These are phyloP conservation scores for Pyronema domesticum DNA, from an alignment of 495 filamentous ascomycete genomes.

Conservation along the genomic window DNA sequence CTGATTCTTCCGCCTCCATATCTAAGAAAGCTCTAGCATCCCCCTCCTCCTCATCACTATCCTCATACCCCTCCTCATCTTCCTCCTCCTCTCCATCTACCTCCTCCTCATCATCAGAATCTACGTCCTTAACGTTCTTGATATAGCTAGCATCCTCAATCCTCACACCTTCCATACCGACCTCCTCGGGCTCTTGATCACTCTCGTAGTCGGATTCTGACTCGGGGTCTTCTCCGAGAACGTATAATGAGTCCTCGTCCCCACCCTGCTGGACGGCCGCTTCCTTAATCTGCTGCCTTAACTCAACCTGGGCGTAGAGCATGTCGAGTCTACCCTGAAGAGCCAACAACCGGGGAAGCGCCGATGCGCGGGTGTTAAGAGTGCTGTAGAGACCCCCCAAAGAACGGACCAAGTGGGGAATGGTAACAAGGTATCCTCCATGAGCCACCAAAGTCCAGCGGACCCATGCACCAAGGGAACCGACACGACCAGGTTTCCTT, in stretches of 20 bases:
- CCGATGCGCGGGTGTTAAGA: constrained; percentile 65
- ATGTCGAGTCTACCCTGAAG: constrained; percentile 88
- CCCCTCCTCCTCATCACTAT: constrained; percentile 29
- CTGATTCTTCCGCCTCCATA: constrained; percentile 10
- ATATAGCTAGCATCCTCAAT: constrained; percentile 25
- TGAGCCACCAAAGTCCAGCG: constrained; percentile 92
- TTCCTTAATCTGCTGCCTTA: constrained; percentile 42
- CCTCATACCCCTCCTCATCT: constrained; percentile 28
- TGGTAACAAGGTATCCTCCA: constrained; percentile 72
- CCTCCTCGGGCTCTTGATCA: constrained; percentile 28
- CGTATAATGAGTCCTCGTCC: constrained; percentile 63
- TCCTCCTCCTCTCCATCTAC: constrained; percentile 27
- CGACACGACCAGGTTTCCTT: constrained; percentile 69
- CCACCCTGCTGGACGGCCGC: constrained; percentile 29
- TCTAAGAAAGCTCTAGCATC: constrained; percentile 14
- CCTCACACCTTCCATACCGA: constrained; percentile 25
- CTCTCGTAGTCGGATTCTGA: constrained; percentile 30
- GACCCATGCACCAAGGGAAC: constrained; percentile 85
- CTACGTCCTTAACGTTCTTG: constrained; percentile 26
- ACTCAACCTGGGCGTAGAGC: constrained; percentile 66
- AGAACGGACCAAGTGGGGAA: constrained; percentile 58
- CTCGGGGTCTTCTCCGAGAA: constrained; percentile 49
- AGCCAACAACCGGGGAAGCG: constrained; percentile 63
- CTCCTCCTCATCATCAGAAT: constrained; percentile 24
- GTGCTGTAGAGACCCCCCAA: constrained; percentile 63